phyloP scores from a whole-genome alignment of 306 rosid species.

The Corylus americana region DNA sequence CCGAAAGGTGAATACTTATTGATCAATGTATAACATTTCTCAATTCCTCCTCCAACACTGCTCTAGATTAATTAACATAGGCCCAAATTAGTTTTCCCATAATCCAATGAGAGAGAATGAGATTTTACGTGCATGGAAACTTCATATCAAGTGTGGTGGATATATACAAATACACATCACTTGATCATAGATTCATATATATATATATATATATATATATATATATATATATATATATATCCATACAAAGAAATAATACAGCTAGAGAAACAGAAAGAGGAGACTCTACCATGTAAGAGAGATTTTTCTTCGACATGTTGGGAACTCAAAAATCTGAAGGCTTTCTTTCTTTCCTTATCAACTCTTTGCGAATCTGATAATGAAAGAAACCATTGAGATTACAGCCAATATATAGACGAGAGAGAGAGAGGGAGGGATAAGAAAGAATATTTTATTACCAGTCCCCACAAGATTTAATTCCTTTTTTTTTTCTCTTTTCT shows the following conservation, averaged over 20 bases:
- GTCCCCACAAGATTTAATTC: slow-evolving; percentile 7
- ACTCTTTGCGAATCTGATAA: background rate
- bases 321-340: background rate
- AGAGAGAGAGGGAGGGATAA: slow-evolving; percentile 11
- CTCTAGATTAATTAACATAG: background rate
- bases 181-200: too few species aligned
- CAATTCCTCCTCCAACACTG: too few species aligned
- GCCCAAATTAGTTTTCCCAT: background rate
- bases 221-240: background rate
- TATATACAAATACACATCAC: background rate
- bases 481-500: background rate
- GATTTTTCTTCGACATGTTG: slow-evolving; percentile 21
- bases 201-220: background rate
- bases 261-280: background rate
- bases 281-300: background rate
- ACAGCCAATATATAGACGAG: background rate
- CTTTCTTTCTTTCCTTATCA: background rate
- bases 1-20: too few species aligned
- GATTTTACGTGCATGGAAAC: background rate
- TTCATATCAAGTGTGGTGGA: background rate
- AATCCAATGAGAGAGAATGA: background rate
- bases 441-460: slow-evolving; percentile 20
- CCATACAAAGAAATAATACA: background rate
- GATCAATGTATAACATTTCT: background rate
- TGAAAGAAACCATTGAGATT: slow-evolving; percentile 18